Evolutionary conservation across 768 basidiomycete species (phyloP).

Genomic region (Punctularia strigosozonata): DNA sequence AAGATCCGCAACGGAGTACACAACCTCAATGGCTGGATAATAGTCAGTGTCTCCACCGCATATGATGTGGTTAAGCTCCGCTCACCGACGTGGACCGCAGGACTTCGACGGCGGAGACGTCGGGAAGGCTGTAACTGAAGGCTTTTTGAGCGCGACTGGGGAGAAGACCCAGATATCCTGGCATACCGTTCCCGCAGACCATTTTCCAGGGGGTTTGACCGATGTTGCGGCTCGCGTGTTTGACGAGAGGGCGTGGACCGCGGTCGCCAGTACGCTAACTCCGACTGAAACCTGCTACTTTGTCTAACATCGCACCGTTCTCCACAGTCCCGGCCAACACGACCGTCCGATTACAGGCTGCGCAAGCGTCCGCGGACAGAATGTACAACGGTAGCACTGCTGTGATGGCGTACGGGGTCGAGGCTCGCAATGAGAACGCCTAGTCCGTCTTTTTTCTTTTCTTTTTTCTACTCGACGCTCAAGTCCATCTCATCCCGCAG

Average conservation of each 20-base stretch:
- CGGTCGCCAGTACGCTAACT: slow-evolving; percentile 37
- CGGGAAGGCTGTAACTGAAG: slow-evolving; percentile 32
- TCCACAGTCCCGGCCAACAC: slow-evolving; percentile 22
- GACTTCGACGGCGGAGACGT: slow-evolving; percentile 50
- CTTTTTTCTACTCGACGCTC: background rate
- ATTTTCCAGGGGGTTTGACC: slow-evolving; percentile 32
- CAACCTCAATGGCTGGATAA: slow-evolving; percentile 42
- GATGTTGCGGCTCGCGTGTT: slow-evolving; percentile 33
- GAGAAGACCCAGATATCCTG: slow-evolving; percentile 29
- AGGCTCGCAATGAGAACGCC: slow-evolving; percentile 46
- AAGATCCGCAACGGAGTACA: slow-evolving; percentile 23
- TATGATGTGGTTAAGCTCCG: background rate
- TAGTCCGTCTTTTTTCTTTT: slow-evolving; percentile 24
- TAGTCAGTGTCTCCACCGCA: slow-evolving; percentile 26
- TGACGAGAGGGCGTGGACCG: slow-evolving; percentile 42
- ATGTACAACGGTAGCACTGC: slow-evolving; percentile 36
- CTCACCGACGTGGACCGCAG: slow-evolving; percentile 16
- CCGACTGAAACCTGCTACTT: background rate
- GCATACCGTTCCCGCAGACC: slow-evolving; percentile 25
- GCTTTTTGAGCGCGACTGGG: slow-evolving; percentile 20
- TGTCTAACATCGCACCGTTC: slow-evolving; percentile 23
- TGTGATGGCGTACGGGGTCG: slow-evolving; percentile 33
- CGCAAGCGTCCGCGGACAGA: slow-evolving; percentile 17
- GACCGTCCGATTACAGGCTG: slow-evolving; percentile 11
- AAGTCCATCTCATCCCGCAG: slow-evolving; percentile 1